Percentiles rank a stretch among this genome's conserved stretches.
Evolutionary conservation across 2,329 filamentous ascomycete species (phyloP).

Genomic region (Trichoderma harzianum): DNA sequence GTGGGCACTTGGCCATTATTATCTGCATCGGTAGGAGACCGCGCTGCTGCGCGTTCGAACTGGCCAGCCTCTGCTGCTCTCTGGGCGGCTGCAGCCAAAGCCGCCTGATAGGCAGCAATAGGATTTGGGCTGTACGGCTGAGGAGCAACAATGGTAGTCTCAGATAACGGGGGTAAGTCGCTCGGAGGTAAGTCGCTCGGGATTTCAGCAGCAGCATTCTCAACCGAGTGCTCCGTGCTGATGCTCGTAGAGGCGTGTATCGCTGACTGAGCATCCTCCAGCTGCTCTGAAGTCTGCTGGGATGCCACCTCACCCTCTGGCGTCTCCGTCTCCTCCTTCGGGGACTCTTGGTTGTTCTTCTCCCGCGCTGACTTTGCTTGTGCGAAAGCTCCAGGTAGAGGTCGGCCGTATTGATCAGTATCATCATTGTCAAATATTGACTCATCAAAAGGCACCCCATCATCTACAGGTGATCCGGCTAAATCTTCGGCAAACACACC

Average conservation of each 20-base stretch:
- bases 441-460: constrained; percentile 64
- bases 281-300: constrained; percentile 41
- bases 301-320: constrained; percentile 48
- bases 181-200: background rate
- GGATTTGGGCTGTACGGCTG: constrained; percentile 22
- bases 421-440: constrained; percentile 69
- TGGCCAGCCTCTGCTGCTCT: constrained; percentile 72
- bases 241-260: constrained; percentile 50
- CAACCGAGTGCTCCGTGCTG: constrained; percentile 21
- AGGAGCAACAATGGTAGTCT: constrained; percentile 16
- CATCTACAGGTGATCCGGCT: constrained; percentile 40
- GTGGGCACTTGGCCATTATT: background rate
- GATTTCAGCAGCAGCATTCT: constrained; percentile 13
- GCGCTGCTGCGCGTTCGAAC: constrained; percentile 60
- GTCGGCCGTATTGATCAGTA: constrained; percentile 59
- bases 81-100: constrained; percentile 76
- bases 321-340: constrained; percentile 37
- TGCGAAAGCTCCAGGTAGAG: constrained; percentile 56
- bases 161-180: background rate
- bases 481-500: constrained; percentile 46
- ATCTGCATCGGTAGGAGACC: constrained; percentile 30
- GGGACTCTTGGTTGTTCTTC: background rate
- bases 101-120: constrained; percentile 72
- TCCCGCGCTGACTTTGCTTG: constrained; percentile 47
- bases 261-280: constrained; percentile 46